Percentiles rank a stretch among this genome's conserved stretches.
These are phyloP conservation scores for Talinum fruticosum DNA, from an alignment of 148 eudicot genomes.

Conservation along the genomic window DNA sequence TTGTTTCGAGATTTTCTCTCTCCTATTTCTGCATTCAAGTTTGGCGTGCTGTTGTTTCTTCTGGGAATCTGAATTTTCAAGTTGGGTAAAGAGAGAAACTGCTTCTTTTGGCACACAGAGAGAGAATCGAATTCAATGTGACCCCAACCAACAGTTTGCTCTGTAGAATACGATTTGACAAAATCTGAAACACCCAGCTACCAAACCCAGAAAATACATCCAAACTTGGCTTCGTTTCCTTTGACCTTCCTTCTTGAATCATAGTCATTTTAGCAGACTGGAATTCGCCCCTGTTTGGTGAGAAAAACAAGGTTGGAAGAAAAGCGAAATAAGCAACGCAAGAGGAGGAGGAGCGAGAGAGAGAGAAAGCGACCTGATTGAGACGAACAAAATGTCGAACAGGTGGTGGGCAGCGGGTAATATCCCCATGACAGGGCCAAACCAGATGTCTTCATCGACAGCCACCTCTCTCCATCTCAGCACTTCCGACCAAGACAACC, in stretches of 20 bases:
- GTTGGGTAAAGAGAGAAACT: background rate
- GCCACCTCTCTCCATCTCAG: background rate
- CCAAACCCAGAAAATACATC: constrained; percentile 1
- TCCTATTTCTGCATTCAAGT: background rate
- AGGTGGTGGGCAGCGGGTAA: constrained; percentile 78
- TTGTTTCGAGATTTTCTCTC: background rate
- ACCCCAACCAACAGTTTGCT: constrained; percentile 17
- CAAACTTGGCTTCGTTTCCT: background rate
- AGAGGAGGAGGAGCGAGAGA: background rate
- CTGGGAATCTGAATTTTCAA: background rate
- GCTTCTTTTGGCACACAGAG: background rate
- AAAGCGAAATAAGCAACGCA: background rate
- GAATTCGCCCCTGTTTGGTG: constrained; percentile 12
- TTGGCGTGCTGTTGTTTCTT: constrained; percentile 4
- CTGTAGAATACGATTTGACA: constrained; percentile 1
- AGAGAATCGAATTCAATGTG: constrained; percentile 11
- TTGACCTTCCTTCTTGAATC: background rate
- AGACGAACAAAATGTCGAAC: constrained; percentile 41
- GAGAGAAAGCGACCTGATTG: background rate
- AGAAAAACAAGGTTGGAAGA: background rate
- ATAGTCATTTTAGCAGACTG: background rate
- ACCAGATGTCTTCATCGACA: constrained; percentile 32
- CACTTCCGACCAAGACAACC: background rate
- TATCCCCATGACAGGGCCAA: constrained; percentile 41
- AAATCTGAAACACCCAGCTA: background rate